Evolutionary conservation across 768 basidiomycete genomes (phyloP).

Genomic region (Tricholoma furcatifolium): DNA sequence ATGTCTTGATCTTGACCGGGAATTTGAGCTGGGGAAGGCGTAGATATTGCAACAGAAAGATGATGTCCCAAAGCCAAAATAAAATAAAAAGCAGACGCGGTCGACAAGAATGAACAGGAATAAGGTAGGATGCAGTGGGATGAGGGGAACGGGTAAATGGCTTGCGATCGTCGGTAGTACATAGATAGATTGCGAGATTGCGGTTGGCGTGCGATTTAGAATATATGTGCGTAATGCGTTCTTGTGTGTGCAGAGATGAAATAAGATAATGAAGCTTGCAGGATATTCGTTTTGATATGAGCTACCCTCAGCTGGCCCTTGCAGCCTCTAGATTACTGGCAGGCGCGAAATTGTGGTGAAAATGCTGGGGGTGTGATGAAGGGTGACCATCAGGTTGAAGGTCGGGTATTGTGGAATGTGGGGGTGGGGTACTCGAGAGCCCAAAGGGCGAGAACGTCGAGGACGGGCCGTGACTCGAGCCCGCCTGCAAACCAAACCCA

Average conservation of each 20-base stretch:
- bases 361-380: slow-evolving; percentile 33
- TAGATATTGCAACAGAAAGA: slow-evolving; percentile 26
- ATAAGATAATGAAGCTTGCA: slow-evolving; percentile 21
- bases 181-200: slow-evolving; percentile 27
- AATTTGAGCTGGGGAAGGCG: slow-evolving; percentile 12
- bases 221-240: slow-evolving; percentile 24
- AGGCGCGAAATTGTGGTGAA: slow-evolving; percentile 32
- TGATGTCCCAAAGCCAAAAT: slow-evolving; percentile 21
- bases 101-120: slow-evolving; percentile 22
- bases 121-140: slow-evolving; percentile 24
- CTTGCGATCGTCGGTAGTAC: slow-evolving; percentile 27
- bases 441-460: slow-evolving; percentile 39
- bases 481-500: slow-evolving; percentile 25
- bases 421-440: slow-evolving; percentile 26
- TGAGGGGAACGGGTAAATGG: slow-evolving; percentile 17
- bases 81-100: slow-evolving; percentile 14
- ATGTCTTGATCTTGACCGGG: slow-evolving; percentile 13
- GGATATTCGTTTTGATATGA: slow-evolving; percentile 21
- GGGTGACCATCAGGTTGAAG: slow-evolving; percentile 30
- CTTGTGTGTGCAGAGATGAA: slow-evolving; percentile 23
- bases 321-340: slow-evolving; percentile 45
- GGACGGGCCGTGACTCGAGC: slow-evolving; percentile 17
- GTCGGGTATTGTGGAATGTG: slow-evolving; percentile 37
- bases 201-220: slow-evolving; percentile 22
- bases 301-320: slow-evolving; percentile 37